Evolutionary conservation across 164 flowering plant genomes (phyloP).

Genomic region (Houttuynia cordata): DNA sequence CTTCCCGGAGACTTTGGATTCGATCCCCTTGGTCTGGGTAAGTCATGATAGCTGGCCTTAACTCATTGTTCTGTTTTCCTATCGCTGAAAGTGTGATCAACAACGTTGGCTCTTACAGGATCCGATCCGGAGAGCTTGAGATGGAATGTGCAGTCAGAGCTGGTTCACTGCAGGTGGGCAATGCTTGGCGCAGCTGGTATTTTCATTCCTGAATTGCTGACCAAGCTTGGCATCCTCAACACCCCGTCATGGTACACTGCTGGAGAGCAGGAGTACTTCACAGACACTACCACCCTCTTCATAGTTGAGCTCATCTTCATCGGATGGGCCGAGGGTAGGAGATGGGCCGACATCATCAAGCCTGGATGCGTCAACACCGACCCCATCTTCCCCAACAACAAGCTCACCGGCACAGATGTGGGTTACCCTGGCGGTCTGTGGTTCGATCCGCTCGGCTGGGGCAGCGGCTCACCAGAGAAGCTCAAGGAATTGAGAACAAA

Average conservation of each 20-base stretch:
- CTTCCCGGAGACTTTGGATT: conserved; percentile 98
- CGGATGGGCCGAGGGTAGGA: conserved; percentile 62
- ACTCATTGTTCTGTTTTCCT: not conserved
- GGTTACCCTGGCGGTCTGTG: conserved; percentile 98
- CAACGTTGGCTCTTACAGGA: conserved; percentile 27
- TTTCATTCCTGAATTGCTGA: conserved; percentile 91
- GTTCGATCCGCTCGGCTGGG: conserved; percentile 98
- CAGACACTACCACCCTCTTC: conserved; percentile 92
- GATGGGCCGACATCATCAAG: conserved; percentile 61
- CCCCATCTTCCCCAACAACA: conserved; percentile 96
- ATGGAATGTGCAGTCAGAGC: conserved; percentile 85
- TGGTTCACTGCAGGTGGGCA: conserved; percentile 99
- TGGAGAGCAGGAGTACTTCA: conserved; percentile 86
- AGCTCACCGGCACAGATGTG: conserved; percentile 94
- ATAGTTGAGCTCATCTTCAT: conserved; percentile 74
- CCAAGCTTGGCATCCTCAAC: conserved; percentile 82
- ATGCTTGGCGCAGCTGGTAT: conserved; percentile 98
- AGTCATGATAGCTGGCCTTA: conserved; percentile 4
- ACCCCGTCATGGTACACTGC: conserved; percentile 99
- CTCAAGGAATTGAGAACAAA: conserved; percentile 84
- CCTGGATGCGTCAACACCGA: conserved; percentile 95
- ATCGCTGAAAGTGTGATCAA: no score
- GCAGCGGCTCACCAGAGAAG: conserved; percentile 63
- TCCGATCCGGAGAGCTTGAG: conserved; percentile 80
- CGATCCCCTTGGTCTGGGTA: conserved; percentile 93